Percentiles rank a stretch among this genome's conserved stretches.
Conservation (phyloP, 2,329 filamentous ascomycete species). For the Ceratocystis alfenasii region DNA sequence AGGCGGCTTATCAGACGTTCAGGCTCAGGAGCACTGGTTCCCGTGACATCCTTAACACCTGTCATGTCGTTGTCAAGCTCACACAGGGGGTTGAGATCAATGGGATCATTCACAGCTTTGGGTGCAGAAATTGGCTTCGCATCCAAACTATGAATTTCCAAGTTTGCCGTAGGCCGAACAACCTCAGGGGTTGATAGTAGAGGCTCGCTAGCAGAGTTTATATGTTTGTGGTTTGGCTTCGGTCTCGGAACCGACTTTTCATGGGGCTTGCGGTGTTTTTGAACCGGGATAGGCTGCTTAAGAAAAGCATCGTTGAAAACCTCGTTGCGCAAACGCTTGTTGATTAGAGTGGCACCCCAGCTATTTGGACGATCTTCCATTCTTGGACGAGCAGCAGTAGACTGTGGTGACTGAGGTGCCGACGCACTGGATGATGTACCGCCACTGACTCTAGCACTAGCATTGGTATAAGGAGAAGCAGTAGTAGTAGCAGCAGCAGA, state of each 20-base stretch:
- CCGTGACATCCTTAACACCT: constrained; percentile 44
- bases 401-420: constrained; percentile 23
- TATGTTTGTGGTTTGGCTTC: constrained; percentile 24
- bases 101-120: constrained; percentile 2
- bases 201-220: constrained; percentile 15
- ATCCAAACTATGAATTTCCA: neutral
- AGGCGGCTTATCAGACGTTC: constrained; percentile 33
- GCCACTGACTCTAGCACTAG: neutral
- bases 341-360: constrained; percentile 89
- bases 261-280: constrained; percentile 60
- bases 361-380: constrained; percentile 49
- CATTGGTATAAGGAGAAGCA: neutral
- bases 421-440: constrained; percentile 15
- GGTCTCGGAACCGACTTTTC: constrained; percentile 52
- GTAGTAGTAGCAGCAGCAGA: constrained; percentile 18
- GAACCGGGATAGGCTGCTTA: constrained; percentile 68
- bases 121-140: neutral
- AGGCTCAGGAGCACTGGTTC: constrained; percentile 53
- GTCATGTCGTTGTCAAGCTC: constrained; percentile 15
- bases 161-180: neutral
- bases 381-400: constrained; percentile 32
- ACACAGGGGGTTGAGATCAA: neutral
- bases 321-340: constrained; percentile 75
- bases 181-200: constrained; percentile 14
- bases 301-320: constrained; percentile 87